Percentiles rank a stretch among this genome's conserved stretches.
Conservation (phyloP, 2,329 filamentous ascomycete genomes). For the Penicillium corylophilum region DNA sequence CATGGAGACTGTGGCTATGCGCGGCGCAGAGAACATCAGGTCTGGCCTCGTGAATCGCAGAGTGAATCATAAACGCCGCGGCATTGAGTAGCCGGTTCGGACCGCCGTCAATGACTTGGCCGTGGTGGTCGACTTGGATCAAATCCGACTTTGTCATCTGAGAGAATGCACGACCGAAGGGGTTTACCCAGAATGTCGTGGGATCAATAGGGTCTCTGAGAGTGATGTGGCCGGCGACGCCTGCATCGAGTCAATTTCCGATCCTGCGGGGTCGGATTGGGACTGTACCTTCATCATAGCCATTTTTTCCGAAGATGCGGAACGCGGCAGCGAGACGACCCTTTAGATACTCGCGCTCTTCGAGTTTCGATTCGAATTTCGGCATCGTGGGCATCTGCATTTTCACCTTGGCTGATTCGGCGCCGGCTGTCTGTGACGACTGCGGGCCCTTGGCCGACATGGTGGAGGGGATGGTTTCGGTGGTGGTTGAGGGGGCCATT, state of each 20-base stretch:
- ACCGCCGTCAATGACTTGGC: conserved; percentile 64
- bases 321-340: conserved; percentile 56
- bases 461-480: conserved; percentile 20
- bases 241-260: conserved; percentile 23
- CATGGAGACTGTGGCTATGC: conserved; percentile 57
- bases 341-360: conserved; percentile 56
- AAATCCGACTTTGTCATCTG: conserved; percentile 64
- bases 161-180: conserved; percentile 62
- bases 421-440: conserved; percentile 24
- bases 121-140: conserved; percentile 63
- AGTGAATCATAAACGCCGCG: conserved; percentile 54
- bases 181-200: conserved; percentile 65
- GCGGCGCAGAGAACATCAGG: conserved; percentile 57
- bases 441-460: conserved; percentile 17
- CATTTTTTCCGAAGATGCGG: conserved; percentile 58
- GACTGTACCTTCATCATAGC: conserved; percentile 51
- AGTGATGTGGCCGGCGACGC: conserved; percentile 65
- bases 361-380: conserved; percentile 42
- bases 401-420: conserved; percentile 32
- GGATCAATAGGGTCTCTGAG: conserved; percentile 61
- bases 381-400: conserved; percentile 35
- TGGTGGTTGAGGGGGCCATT: conserved; percentile 32
- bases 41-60: conserved; percentile 54
- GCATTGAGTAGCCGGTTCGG: conserved; percentile 47
- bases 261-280: background rate